Base-by-base conservation (phyloP, 1,284 basidiomycete genomes). In the Pseudozyma thailandica region DNA sequence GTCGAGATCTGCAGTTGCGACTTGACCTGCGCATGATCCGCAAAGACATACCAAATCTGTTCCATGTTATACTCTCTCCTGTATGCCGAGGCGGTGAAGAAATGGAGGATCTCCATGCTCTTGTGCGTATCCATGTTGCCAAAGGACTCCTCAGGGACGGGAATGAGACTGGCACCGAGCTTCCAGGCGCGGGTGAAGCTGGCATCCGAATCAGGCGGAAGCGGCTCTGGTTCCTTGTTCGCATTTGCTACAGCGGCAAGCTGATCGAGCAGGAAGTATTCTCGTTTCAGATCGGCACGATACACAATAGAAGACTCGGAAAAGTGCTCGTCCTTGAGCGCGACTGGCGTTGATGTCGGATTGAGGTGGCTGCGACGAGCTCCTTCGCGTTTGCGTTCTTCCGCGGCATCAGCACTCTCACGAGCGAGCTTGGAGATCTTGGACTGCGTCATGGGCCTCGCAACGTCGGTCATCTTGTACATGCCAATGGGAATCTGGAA, bases 1-100 rank as follows among this genome's bases (percentile, higher is more conserved):
- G 92, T 91, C 0, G 92, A 94, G 44, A 98, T 87, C 13, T 91
- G 88, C 25, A 93, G 88, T 83, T 96, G 92, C 43, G 92, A 89
- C 45, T 88, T 86, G 8, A 89, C 85, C 8, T 88, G 88, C 1
- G 84, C 83, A 1, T 89, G 86, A 65, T 92, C 90, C 0, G 90
- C 92, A 88, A 91, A 93, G 31, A 98, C 86, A 79, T 93, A 95
- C 61, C 90, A 89, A 23, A 94, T 87, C 84, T 98, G 94, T 33
- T 91, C 89, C 87, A 97, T 90, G 25, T 89, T 85, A 51, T 89
- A 87, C 72, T 94, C 92, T 37, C 79, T 71, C 6, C 77, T 50
- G 52, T 77, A 78, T 13, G 63, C 57, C 27, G 49, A 86, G 21
- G 82, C 82, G 1, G 86, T 87, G 83, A 94, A 90, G 85, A 97